Conservation (phyloP, 495 filamentous ascomycete species). For the Recurvomyces mirabilis region DNA sequence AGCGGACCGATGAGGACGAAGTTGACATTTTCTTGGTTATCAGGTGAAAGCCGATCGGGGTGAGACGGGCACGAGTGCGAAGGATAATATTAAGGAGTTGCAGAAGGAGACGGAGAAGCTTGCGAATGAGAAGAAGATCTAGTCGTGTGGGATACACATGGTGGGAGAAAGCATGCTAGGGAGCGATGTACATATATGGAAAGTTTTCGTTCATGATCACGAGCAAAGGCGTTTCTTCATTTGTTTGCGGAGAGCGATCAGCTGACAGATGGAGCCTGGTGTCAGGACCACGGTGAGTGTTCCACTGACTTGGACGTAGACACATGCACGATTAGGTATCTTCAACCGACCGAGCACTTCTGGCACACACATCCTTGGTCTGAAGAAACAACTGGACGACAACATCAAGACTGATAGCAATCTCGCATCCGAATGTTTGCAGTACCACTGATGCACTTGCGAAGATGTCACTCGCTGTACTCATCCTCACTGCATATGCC, state of each 20-base stretch:
- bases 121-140: conserved; percentile 18
- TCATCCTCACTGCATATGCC: too few species aligned
- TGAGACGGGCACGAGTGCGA: conserved; percentile 37
- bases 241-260: neutral
- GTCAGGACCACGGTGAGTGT: neutral
- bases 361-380: too few species aligned
- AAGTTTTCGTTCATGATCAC: neutral
- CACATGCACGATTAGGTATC: too few species aligned
- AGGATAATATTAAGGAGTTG: conserved; percentile 39
- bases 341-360: too few species aligned
- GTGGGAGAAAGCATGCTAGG: neutral
- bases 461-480: too few species aligned
- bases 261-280: neutral
- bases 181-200: neutral
- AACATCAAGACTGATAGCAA: too few species aligned
- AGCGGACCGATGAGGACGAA: neutral
- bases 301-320: neutral
- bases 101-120: conserved; percentile 41
- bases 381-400: too few species aligned
- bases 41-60: conserved; percentile 56
- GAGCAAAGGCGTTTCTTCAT: neutral
- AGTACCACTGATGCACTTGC: too few species aligned
- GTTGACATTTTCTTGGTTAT: neutral
- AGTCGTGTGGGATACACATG: too few species aligned
- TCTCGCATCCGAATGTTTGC: too few species aligned